Evolutionary conservation across 169 alveolate genomes (phyloP).

Genomic region (Eimeria sp.): DNA sequence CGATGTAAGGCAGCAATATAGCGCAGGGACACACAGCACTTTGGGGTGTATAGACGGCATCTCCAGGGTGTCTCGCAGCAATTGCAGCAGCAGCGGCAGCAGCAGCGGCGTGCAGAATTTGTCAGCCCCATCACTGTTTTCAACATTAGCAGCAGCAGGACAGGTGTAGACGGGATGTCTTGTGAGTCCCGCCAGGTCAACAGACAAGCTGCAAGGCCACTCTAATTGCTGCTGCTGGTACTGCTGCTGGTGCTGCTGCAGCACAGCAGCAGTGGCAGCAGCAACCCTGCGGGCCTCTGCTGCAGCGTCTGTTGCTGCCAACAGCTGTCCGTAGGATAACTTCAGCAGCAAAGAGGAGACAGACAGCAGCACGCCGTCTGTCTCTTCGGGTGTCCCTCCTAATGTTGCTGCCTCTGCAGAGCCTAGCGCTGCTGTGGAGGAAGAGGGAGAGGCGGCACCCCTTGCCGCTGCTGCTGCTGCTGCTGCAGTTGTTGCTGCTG

Average conservation of each 20-base stretch:
- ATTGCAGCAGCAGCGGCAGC: slow-evolving; percentile 72
- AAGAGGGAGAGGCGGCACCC: slow-evolving; percentile 48
- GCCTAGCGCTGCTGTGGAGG: slow-evolving; percentile 6
- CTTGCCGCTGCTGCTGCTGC: not conserved
- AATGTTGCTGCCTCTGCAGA: slow-evolving; percentile 1
- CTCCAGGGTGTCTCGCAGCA: slow-evolving; percentile 42
- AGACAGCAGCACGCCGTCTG: not conserved
- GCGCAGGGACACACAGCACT: slow-evolving; percentile 2
- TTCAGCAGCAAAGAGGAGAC: slow-evolving; percentile 29
- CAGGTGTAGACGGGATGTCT: not conserved
- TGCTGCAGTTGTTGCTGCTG: slow-evolving; percentile 17
- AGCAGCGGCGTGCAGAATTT: slow-evolving; percentile 19
- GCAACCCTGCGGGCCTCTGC: slow-evolving; percentile 50
- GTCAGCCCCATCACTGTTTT: not conserved
- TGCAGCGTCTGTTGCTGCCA: slow-evolving; percentile 35
- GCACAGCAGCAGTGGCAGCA: slow-evolving; percentile 60
- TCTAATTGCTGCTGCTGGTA: not conserved
- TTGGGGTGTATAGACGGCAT: slow-evolving; percentile 58
- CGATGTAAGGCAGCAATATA: slow-evolving; percentile 12
- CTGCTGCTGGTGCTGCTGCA: slow-evolving; percentile 24
- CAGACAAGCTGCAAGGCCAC: not conserved
- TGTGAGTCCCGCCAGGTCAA: not conserved
- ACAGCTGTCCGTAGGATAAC: slow-evolving; percentile 24
- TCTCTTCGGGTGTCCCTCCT: not conserved
- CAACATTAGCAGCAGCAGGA: slow-evolving; percentile 16